Percentiles rank a stretch among this genome's conserved stretches.
Conservation (phyloP, 1,284 basidiomycete genomes). For the Ganoderma multipileum region DNA sequence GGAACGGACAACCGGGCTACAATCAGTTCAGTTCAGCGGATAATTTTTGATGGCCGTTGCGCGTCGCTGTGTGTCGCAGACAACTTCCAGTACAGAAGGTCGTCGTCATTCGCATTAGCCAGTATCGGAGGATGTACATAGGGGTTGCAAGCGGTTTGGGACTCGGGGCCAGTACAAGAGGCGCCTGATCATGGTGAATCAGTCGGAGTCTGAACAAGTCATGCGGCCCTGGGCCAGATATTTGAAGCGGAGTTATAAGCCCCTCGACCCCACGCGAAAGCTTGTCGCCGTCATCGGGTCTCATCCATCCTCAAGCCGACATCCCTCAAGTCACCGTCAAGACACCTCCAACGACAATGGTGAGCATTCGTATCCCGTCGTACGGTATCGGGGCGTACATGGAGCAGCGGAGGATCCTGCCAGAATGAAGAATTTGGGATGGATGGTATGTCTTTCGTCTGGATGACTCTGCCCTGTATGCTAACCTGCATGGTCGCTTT, state of each 20-base stretch:
- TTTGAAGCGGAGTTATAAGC: slow-evolving; percentile 20
- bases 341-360: slow-evolving; percentile 48
- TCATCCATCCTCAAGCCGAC: slow-evolving; percentile 46
- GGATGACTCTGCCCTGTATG: slow-evolving; percentile 46
- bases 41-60: no score
- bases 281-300: slow-evolving; percentile 17
- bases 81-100: no score
- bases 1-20: no score
- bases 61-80: no score
- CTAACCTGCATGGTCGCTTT: slow-evolving; percentile 14
- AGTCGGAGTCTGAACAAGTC: not conserved
- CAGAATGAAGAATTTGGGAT: slow-evolving; percentile 41
- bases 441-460: slow-evolving; percentile 58
- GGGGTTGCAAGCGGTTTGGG: no score
- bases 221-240: no score
- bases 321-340: slow-evolving; percentile 30
- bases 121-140: no score
- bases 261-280: slow-evolving; percentile 6
- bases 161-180: no score
- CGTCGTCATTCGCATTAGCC: no score
- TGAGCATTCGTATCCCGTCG: slow-evolving; percentile 41
- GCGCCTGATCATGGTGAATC: not conserved
- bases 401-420: slow-evolving; percentile 45
- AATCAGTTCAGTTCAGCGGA: not conserved
- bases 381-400: slow-evolving; percentile 33